Percentiles rank a stretch among this genome's conserved stretches.
These are phyloP conservation scores for Cucurbita argyrosperma DNA, from an alignment of 306 rosid species.

Conservation along the genomic window DNA sequence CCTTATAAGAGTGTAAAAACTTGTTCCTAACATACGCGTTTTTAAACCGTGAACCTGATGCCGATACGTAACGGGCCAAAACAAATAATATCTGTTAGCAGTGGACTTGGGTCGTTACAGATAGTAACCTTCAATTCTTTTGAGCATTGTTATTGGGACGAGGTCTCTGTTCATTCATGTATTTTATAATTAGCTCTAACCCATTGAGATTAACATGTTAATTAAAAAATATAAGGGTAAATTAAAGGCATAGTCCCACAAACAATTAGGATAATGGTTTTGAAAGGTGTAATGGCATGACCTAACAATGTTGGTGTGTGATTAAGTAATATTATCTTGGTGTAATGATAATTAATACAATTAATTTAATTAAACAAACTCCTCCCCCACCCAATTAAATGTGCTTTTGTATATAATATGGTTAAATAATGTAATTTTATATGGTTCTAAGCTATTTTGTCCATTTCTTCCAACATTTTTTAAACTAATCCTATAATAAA, in stretches of 20 bases:
- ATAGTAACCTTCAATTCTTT: too few species aligned
- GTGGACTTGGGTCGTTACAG: too few species aligned
- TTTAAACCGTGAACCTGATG: too few species aligned
- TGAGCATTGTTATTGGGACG: too few species aligned
- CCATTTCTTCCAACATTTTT: neutral
- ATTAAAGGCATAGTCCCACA: neutral
- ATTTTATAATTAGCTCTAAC: too few species aligned
- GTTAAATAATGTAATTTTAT: neutral
- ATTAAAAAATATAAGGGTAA: neutral
- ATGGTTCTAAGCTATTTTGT: neutral
- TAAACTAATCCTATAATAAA: neutral
- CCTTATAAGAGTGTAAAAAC: too few species aligned
- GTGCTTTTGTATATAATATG: neutral
- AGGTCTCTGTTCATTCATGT: too few species aligned
- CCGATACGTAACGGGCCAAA: too few species aligned
- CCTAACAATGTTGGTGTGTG: neutral
- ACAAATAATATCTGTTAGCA: too few species aligned
- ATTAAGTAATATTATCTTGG: conserved; percentile 4
- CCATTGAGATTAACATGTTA: neutral
- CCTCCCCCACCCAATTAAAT: neutral
- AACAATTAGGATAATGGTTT: neutral
- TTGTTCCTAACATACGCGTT: too few species aligned
- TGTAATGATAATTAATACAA: neutral
- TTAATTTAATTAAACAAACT: neutral
- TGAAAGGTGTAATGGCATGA: neutral